These are phyloP conservation scores for Penicillium sp. DNA, from an alignment of 2,329 filamentous ascomycete genomes.

Conservation along the genomic window DNA sequence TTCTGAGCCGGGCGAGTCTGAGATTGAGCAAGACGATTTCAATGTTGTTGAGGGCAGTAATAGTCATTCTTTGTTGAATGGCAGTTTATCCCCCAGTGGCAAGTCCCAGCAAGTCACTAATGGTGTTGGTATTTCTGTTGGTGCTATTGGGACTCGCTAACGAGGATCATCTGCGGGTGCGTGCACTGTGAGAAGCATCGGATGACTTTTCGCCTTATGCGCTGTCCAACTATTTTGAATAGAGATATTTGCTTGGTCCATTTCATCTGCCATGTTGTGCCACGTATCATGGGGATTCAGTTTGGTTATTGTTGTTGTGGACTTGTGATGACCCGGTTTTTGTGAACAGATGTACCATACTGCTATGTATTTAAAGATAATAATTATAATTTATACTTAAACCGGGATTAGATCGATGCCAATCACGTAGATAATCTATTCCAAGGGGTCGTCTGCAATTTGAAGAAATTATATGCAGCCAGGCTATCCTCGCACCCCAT, in stretches of 20 bases:
- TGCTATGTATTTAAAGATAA: neutral
- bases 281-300: neutral
- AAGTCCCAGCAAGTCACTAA: neutral
- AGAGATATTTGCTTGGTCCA: no score
- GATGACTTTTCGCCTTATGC: neutral
- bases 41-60: neutral
- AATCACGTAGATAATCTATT: neutral
- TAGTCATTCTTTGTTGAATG: neutral
- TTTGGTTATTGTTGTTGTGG: neutral
- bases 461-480: neutral
- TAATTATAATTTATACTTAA: neutral
- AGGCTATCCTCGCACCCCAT: neutral
- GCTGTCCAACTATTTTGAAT: neutral
- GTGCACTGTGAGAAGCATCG: neutral
- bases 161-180: neutral
- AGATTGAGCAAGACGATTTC: conserved; percentile 55
- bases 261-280: neutral
- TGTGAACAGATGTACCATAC: neutral
- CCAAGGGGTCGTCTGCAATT: neutral
- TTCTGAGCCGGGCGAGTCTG: conserved; percentile 19
- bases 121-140: neutral
- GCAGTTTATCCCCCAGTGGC: neutral
- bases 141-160: neutral
- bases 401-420: neutral
- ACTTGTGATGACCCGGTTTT: neutral